Conservation (phyloP, 2,329 filamentous ascomycete species). For the Pestalotiopsis sp. region DNA sequence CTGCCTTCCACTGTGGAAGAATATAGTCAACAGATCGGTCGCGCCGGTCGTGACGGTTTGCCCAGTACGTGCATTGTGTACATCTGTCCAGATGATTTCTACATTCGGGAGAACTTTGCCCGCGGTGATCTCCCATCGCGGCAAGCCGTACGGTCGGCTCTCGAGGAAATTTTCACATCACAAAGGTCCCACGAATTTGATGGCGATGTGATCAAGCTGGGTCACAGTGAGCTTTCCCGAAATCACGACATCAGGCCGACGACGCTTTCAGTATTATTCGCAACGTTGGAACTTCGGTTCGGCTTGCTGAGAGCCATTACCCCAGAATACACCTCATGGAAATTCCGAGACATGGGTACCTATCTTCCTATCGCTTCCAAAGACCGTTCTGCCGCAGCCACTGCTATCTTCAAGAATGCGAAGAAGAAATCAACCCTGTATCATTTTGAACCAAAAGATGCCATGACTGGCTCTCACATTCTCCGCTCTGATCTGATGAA, state of each 20-base stretch:
- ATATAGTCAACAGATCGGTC: constrained; percentile 60
- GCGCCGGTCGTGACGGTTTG: constrained; percentile 56
- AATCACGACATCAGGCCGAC: constrained; percentile 56
- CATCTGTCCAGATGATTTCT: constrained; percentile 58
- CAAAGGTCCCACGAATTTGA: constrained; percentile 32
- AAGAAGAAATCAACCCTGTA: constrained; percentile 44
- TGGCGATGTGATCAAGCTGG: constrained; percentile 49
- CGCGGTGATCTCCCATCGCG: constrained; percentile 60
- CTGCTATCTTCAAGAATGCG: constrained; percentile 44
- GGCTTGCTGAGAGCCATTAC: constrained; percentile 58
- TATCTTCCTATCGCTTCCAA: constrained; percentile 34
- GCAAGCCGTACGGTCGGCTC: constrained; percentile 46
- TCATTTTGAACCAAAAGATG: constrained; percentile 50
- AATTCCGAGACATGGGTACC: constrained; percentile 41
- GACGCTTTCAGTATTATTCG: constrained; percentile 56
- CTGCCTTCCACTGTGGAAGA: constrained; percentile 55
- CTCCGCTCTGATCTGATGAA: constrained; percentile 50
- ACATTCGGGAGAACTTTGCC: constrained; percentile 61
- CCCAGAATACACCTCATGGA: constrained; percentile 59
- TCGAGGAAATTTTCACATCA: constrained; percentile 53
- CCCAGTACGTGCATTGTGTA: constrained; percentile 60
- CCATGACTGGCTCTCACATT: constrained; percentile 33
- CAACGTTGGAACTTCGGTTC: constrained; percentile 62
- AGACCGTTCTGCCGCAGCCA: constrained; percentile 44
- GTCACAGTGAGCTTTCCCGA: constrained; percentile 44